phyloP scores from a whole-genome alignment of 176 grass and related monocot genomes.

The Oryza nivara region DNA sequence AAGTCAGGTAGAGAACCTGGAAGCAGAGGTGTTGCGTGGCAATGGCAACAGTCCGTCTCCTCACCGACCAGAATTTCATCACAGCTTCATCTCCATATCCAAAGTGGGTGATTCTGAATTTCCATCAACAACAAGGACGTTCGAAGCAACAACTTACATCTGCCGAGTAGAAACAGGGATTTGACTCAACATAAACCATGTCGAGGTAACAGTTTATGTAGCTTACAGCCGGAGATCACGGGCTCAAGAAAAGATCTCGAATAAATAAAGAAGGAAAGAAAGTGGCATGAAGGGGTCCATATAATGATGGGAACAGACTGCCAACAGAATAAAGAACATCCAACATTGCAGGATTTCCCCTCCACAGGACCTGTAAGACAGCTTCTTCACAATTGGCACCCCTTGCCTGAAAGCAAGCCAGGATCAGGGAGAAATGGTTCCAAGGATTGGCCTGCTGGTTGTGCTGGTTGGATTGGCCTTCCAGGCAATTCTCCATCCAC shows the following conservation, averaged over 20 bases:
- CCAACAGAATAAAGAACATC: conserved; percentile 30
- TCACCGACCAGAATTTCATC: no score
- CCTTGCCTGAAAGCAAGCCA: conserved; percentile 22
- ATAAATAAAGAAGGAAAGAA: neutral
- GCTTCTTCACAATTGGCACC: conserved; percentile 6
- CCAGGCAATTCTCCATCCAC: conserved; percentile 62
- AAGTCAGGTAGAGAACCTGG: no score
- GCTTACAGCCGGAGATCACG: neutral
- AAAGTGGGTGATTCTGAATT: neutral
- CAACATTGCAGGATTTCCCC: conserved; percentile 26
- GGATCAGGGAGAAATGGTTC: conserved; percentile 51
- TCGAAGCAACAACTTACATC: neutral
- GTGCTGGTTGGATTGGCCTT: conserved; percentile 53
- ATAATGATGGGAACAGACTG: conserved; percentile 30
- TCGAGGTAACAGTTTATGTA: neutral
- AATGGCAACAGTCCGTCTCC: no score
- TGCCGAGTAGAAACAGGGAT: conserved; percentile 4
- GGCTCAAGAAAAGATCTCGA: conserved; percentile 10
- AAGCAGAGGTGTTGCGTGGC: no score
- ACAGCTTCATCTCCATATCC: no score
- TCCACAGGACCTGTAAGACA: conserved; percentile 32
- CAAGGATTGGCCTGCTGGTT: conserved; percentile 16
- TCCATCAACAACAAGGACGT: neutral
- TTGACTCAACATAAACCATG: neutral
- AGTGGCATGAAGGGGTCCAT: neutral